Evolutionary conservation across 345 rosid genomes (phyloP), one percentile per base, ranked within the genome.

Genomic region (Arabidopsis thaliana): DNA sequence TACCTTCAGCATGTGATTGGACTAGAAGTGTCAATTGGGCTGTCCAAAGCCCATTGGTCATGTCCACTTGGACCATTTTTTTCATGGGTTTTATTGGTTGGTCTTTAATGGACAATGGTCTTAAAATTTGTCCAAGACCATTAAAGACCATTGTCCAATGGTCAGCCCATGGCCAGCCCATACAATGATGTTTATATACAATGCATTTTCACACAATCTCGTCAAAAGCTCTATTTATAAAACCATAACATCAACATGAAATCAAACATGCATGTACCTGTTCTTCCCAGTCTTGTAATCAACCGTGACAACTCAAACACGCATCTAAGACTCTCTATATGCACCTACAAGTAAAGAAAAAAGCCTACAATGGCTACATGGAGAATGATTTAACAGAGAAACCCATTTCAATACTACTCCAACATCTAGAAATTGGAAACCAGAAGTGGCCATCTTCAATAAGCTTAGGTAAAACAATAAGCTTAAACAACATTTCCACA

Each of bases 341-440:
- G 10, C 7, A 7, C 9, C 23, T 46, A 46, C 0, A n/a, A n/a
- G 9, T 46, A n/a, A n/a, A n/a, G 3, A 46, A 46, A 23, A n/a
- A 9, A 46, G 1, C 16, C 51, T 16, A 48, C 51, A 48, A 16
- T 16, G 20, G 20, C 20, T 16, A 16, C 20, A 16, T 16, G 20
- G 20, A 16, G 12, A 14, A n/a, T 14, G 49, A 45, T 45, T 16
- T 2, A 45, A 6, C 33, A 52, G 8, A 25, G 13, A 10, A 24
- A 5, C 59, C 36, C 59, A 53, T 53, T 56, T 56, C 62, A 34
- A 16, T 58, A 14, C 52, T 34, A 44, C 49, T 13, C 48, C 48
- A 16, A 5, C 23, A 4, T 57, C 37, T 30, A 2, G 2, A 53
- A 51, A 51, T 5, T 23, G 6, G 33, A 52, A 25, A 25, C 8